These are phyloP conservation scores for Pseudocercospora eumusae DNA, from an alignment of 2,329 filamentous ascomycete species.

Conservation along the genomic window DNA sequence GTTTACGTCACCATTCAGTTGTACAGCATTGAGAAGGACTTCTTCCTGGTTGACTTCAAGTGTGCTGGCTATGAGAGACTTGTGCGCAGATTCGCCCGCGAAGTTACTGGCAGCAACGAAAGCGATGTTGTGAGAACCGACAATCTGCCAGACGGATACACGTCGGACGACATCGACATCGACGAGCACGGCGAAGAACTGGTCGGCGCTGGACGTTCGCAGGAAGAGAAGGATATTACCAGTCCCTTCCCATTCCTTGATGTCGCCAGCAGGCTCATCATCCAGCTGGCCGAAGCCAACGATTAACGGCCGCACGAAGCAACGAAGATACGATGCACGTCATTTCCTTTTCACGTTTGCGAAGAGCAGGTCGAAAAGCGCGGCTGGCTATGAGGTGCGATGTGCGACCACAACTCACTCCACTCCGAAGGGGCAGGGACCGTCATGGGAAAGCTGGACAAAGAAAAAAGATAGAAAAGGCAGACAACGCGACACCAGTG, in stretches of 20 bases:
- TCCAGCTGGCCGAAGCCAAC: conserved; percentile 79
- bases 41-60: conserved; percentile 97
- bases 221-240: conserved; percentile 90
- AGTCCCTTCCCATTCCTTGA: conserved; percentile 96
- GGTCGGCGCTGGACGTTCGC: conserved; percentile 52
- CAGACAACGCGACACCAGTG: background rate
- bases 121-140: conserved; percentile 28
- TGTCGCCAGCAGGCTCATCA: conserved; percentile 86
- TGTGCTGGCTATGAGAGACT: conserved; percentile 96
- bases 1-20: conserved; percentile 96
- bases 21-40: conserved; percentile 87
- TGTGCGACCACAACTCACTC: background rate
- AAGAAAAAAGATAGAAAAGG: background rate
- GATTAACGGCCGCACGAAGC: conserved; percentile 48
- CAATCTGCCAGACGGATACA: conserved; percentile 25
- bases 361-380: conserved; percentile 4
- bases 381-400: conserved; percentile 1
- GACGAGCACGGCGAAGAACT: conserved; percentile 44
- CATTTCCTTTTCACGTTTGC: background rate
- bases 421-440: background rate
- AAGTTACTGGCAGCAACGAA: conserved; percentile 37
- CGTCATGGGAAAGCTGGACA: background rate
- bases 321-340: conserved; percentile 9
- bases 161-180: conserved; percentile 34
- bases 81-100: conserved; percentile 49